Conservation (phyloP, 345 rosid genomes). For the Trapa incisa region DNA sequence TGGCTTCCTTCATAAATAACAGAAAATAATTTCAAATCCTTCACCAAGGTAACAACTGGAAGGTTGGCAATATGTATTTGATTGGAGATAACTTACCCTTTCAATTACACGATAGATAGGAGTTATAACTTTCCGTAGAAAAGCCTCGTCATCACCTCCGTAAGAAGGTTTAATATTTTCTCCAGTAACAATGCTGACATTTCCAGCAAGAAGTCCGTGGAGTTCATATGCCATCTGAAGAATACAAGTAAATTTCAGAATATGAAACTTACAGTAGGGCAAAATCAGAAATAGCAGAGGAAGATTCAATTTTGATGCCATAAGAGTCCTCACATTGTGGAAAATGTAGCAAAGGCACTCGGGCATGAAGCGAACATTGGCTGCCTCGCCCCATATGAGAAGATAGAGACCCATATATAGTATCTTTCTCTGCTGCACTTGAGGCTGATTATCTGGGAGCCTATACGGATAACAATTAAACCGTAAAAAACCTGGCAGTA, state of each 20-base stretch:
- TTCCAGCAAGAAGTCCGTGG: conserved; percentile 92
- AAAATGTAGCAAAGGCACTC: conserved; percentile 92
- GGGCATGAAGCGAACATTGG: conserved; percentile 90
- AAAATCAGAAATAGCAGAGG: background rate
- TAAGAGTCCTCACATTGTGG: conserved; percentile 57
- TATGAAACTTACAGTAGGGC: conserved; percentile 1
- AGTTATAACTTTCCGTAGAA: conserved; percentile 80
- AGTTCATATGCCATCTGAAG: conserved; percentile 97
- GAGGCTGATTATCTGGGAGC: conserved; percentile 82
- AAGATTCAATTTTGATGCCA: conserved; percentile 6
- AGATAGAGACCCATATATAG: conserved; percentile 90
- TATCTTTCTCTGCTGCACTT: conserved; percentile 83
- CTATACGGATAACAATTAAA: conserved; percentile 21
- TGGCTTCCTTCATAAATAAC: conserved; percentile 62
- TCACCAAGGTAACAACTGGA: background rate
- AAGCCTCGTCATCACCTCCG: conserved; percentile 95
- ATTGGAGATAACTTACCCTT: conserved; percentile 34
- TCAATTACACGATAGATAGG: conserved; percentile 73
- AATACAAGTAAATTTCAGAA: conserved; percentile 3
- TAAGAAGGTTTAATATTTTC: conserved; percentile 97
- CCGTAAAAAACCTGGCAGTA: background rate
- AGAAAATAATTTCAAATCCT: background rate
- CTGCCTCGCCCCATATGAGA: conserved; percentile 97
- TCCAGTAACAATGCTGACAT: conserved; percentile 95
- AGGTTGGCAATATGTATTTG: background rate